Base-by-base conservation (phyloP, 129 eudicot species). In the Ambrosia artemisiifolia region DNA sequence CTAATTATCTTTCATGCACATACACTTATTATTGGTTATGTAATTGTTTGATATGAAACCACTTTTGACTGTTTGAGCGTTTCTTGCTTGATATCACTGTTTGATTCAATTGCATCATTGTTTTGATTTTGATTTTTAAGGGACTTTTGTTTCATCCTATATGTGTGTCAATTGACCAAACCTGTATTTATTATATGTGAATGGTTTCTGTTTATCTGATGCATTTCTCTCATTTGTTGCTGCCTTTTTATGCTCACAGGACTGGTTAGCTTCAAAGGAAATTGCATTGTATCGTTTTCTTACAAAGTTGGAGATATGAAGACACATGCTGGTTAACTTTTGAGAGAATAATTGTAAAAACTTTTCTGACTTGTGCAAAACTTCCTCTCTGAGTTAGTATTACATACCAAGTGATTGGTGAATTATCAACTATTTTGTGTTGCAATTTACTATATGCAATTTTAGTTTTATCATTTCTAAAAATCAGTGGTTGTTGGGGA, bases 331-430 rank as follows among this genome's bases (percentile, higher is more conserved):
- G 36, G 36, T 17, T 28, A 12, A 13, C 38, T 13, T 46, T 67
- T 9, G 57, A 67, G 62, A 49, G 73, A 68, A 49, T 68, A 68
- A 67, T 42, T 51, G 36, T 50, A 60, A 38, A 42, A 60, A 32
- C 65, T 13, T 32, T 60, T 60, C 4, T 33, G 65, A 32, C 18
- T 59, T 60, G 18, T n/a, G 42, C 14, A 30, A 12, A 30, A 60
- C 42, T 60, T 60, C 40, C 36, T 30, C 11, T 60, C 10, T 60
- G 65, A 60, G 65, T 10, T 55, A 9, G 62, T 32, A 33, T 60
- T 5, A 60, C 34, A 60, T 60, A 60, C 65, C 65, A 13, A 60
- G 40, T 60, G 19, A 32, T 32, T 60, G 65, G 33, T 68, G 73
- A 14, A 68, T 48, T 16, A 33, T 53, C 10, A 68, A 68, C 73